Base-by-base conservation (phyloP, 441 rosid genomes). In the Aleurites moluccanus region DNA sequence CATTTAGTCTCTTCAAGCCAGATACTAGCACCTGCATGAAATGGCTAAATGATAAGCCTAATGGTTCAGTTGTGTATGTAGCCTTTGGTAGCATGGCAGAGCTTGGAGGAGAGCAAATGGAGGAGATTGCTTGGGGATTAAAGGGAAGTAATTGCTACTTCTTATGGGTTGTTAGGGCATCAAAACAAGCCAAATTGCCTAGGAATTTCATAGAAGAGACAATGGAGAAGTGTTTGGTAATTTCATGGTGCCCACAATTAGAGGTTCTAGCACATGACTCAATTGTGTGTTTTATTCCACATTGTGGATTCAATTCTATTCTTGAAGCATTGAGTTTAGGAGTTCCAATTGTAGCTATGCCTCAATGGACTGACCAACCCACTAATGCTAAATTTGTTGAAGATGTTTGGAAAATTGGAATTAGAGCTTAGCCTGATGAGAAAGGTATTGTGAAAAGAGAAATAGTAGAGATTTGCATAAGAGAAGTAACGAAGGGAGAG, bases 281-380 rank as follows among this genome's bases (percentile, higher is more conserved):
- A 0, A 28, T 84, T 0, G 92, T 89, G n/a, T 88, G 90, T 44
- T 85, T 90, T 74, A 44, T 88, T 21, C 83, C 86, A 0, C 91
- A 89, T 30, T 85, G 84, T 30, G 89, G 90, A 14, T 88, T 88
- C 90, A 90, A 88, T 64, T 90, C 92, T 5, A 85, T 85, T 4
- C 56, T 85, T 2, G 92, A 90, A 70, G 89, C 84, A 3, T 6
- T 88, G 64, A 77, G 88, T 72, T 70, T 87, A 56, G 92, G 87
- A 8, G 87, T 88, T 62, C 87, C 90, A 2, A 79, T 90, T 86
- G 87, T 88, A 71, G 83, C 77, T 33, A 85, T 88, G 92, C 88
- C 94, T 11, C 91, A 82, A 20, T 86, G 88, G 91, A 83, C 82
- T 0, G 91, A 90, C 53, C 92, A 90, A 35, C 83, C 83, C 0